phyloP scores from a whole-genome alignment of 768 basidiomycete species.

The Tephrocybe sp. region DNA sequence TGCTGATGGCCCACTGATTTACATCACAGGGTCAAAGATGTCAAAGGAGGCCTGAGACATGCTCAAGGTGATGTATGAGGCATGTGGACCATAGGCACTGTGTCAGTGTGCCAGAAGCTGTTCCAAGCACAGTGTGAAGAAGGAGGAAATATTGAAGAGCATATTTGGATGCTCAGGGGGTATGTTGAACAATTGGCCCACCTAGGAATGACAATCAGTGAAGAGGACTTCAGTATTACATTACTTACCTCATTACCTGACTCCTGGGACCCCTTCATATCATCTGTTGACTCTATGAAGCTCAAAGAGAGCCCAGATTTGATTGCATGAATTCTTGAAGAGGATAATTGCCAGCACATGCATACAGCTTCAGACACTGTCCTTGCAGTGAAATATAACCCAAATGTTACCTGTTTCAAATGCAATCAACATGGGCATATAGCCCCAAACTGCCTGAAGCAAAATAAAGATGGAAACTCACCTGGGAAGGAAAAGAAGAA shows the following conservation, averaged over 20 bases:
- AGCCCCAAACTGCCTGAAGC: neutral
- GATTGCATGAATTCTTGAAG: constrained; percentile 25
- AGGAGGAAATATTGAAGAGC: constrained; percentile 28
- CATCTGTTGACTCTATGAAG: constrained; percentile 18
- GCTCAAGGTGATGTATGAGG: constrained; percentile 28
- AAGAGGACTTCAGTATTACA: constrained; percentile 29
- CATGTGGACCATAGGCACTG: constrained; percentile 27
- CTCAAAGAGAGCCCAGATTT: constrained; percentile 19
- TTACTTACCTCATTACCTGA: constrained; percentile 33
- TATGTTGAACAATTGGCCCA: constrained; percentile 22
- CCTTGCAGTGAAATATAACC: constrained; percentile 17
- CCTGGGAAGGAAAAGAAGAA: neutral
- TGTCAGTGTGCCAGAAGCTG: constrained; percentile 26
- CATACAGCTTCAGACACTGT: constrained; percentile 14
- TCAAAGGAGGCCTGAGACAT: constrained; percentile 27
- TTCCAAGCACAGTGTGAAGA: constrained; percentile 27
- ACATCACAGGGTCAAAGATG: constrained; percentile 24
- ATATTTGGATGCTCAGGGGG: constrained; percentile 25
- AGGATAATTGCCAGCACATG: constrained; percentile 15
- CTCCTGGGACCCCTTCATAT: constrained; percentile 33
- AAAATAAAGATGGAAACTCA: neutral
- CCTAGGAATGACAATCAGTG: constrained; percentile 21
- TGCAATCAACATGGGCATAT: constrained; percentile 13
- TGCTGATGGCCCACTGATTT: constrained; percentile 24
- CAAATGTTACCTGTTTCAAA: constrained; percentile 11